Base-by-base conservation (phyloP, 2,329 filamentous ascomycete genomes). In the Knufia fluminis region DNA sequence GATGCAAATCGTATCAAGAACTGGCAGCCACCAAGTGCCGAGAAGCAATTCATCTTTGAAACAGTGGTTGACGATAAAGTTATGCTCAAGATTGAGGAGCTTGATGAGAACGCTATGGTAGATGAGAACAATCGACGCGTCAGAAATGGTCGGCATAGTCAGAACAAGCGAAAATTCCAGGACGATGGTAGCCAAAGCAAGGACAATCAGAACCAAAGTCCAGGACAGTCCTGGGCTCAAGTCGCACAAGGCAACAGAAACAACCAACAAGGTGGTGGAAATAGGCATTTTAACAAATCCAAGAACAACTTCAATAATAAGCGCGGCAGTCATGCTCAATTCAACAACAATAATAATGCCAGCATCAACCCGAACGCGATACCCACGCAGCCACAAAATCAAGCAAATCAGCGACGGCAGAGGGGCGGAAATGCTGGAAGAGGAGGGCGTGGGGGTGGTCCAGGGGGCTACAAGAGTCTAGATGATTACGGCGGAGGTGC, bases 11-110 rank as follows among this genome's bases (percentile, higher is more conserved):
- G 82, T 60, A 96, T 97, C 51, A 79, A 82, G 48, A 82, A 85
- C 55, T 97, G 91, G 92, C 79, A 86, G 54, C 80, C 86, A 3
- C 75, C 94, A 2, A 69, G 83, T 0, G 71, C 78, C 3, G 82
- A 88, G 6, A 79, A 85, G 60, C 75, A 80, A 0, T 80, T 90
- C 61, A 75, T 80, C 4, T 89, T 97, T 60, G 86, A 94, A 54
- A 89, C 85, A 1, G 80, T 79, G 0, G 86, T 97, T 1, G 85
- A 85, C 16, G 90, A 97, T 68, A 95, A 94, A 69, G 79, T 87
- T 14, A 74, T 92, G 55, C 68, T 97, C 46, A 78, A 85, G 1
- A 82, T 97, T 41, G 88, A 95, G 64, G 74, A 81, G 46, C 86
- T 91, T 70, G 65, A 80, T 8, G 40, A 55, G 20, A 38, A 31